Evolutionary conservation across 371 early-diverging fungal species (phyloP).

Genomic region (Mucor indicus): DNA sequence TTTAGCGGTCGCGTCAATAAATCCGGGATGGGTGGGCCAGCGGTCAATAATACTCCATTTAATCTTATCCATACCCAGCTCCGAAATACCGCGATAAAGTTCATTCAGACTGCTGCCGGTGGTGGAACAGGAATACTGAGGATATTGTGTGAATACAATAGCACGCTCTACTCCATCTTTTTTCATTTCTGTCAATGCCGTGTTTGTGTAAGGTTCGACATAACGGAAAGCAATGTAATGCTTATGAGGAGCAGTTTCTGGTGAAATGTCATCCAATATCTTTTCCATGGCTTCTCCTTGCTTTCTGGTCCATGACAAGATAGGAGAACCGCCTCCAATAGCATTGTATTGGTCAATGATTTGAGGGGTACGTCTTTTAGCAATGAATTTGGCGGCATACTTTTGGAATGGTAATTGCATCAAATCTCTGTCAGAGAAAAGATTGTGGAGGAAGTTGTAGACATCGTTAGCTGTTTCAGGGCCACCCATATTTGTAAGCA

Average conservation of each 20-base stretch:
- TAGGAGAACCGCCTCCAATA: constrained; percentile 96
- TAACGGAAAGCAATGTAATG: constrained; percentile 94
- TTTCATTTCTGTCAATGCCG: constrained; percentile 75
- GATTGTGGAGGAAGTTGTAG: constrained; percentile 72
- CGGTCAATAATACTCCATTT: constrained; percentile 93
- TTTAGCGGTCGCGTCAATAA: constrained; percentile 80
- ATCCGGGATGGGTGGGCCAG: constrained; percentile 87
- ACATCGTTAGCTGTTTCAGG: constrained; percentile 81
- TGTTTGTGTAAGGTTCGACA: constrained; percentile 76
- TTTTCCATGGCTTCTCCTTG: constrained; percentile 83
- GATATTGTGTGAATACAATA: constrained; percentile 92
- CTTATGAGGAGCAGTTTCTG: constrained; percentile 89
- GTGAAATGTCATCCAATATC: constrained; percentile 70
- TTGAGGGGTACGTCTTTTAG: constrained; percentile 80
- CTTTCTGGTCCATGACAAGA: constrained; percentile 83
- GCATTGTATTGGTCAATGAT: constrained; percentile 87
- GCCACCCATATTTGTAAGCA: constrained; percentile 94
- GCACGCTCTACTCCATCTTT: constrained; percentile 81
- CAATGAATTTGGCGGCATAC: constrained; percentile 73
- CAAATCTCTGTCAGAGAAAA: constrained; percentile 94
- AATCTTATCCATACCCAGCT: constrained; percentile 60
- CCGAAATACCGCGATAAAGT: constrained; percentile 64
- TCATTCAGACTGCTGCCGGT: constrained; percentile 94
- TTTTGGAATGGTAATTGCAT: constrained; percentile 89
- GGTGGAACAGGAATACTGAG: constrained; percentile 95